Conservation (phyloP, 345 rosid species). For the Salix suchowensis region DNA sequence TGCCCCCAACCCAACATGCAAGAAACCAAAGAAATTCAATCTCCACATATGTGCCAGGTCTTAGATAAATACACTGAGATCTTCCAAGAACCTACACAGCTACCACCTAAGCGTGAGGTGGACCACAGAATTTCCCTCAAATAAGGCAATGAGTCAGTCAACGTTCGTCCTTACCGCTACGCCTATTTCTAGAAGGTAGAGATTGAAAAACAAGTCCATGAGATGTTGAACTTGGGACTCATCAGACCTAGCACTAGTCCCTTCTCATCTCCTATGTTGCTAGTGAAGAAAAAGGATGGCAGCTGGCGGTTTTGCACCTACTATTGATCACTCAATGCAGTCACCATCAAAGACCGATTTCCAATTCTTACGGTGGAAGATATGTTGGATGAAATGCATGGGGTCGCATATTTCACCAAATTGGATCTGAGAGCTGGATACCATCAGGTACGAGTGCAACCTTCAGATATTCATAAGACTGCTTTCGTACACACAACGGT, state of each 20-base stretch:
- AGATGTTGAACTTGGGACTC: not conserved
- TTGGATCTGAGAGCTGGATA: not conserved
- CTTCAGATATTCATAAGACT: not conserved
- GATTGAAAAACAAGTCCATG: not conserved
- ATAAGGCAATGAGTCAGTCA: not conserved
- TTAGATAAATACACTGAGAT: not conserved
- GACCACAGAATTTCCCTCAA: not conserved
- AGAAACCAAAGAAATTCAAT: fast-evolving
- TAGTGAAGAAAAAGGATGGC: not conserved
- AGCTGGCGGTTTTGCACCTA: not conserved
- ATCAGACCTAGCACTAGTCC: not conserved
- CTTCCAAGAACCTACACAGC: not conserved
- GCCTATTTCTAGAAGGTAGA: not conserved
- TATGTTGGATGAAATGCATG: not conserved
- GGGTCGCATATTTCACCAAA: not conserved
- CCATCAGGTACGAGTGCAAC: not conserved
- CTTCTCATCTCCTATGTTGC: not conserved
- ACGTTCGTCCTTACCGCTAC: not conserved
- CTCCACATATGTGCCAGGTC: no score
- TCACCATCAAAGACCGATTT: not conserved
- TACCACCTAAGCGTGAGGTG: not conserved
- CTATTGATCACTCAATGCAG: not conserved
- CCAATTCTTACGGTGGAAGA: not conserved
- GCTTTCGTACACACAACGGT: not conserved
- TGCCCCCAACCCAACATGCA: no score